Conservation (phyloP, 1,284 basidiomycete genomes). For the Puccinia coronata region DNA sequence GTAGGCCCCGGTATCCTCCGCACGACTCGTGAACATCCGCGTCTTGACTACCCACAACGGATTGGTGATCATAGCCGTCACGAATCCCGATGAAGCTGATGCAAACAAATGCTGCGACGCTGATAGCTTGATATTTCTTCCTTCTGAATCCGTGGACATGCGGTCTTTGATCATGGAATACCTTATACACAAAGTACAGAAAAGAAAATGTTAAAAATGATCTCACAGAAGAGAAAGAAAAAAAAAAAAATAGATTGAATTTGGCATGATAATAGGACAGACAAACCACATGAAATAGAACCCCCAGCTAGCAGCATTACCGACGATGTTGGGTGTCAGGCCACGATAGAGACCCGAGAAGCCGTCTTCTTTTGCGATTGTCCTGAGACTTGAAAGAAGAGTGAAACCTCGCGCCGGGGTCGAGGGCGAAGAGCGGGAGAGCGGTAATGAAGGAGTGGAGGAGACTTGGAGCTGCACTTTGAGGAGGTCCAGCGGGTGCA, state of each 20-base stretch:
- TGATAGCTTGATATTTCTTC: conserved; percentile 65
- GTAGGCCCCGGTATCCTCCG: conserved; percentile 70
- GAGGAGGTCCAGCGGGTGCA: conserved; percentile 96
- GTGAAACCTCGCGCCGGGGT: conserved; percentile 21
- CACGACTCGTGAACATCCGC: conserved; percentile 84
- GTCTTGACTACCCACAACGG: conserved; percentile 99
- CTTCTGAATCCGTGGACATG: conserved; percentile 63
- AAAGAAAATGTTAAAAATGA: too few species aligned
- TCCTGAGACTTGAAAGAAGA: conserved; percentile 66
- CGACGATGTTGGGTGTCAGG: conserved; percentile 84
- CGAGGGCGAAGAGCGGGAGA: conserved; percentile 52
- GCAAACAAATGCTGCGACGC: conserved; percentile 82
- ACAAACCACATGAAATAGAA: conserved; percentile 95
- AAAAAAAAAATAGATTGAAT: too few species aligned
- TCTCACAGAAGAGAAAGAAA: too few species aligned
- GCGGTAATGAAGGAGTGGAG: conserved; percentile 54
- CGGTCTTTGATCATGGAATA: conserved; percentile 92
- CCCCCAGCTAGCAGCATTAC: conserved; percentile 97
- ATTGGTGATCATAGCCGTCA: conserved; percentile 92
- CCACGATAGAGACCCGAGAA: conserved; percentile 88
- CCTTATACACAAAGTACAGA: conserved; percentile 62
- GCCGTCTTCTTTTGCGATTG: conserved; percentile 75
- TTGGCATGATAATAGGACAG: neutral
- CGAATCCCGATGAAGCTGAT: conserved; percentile 79
- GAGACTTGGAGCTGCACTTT: conserved; percentile 93